Evolutionary conservation across 169 alveolate species (phyloP).

Genomic region (Cryptosporidium ryanae): DNA sequence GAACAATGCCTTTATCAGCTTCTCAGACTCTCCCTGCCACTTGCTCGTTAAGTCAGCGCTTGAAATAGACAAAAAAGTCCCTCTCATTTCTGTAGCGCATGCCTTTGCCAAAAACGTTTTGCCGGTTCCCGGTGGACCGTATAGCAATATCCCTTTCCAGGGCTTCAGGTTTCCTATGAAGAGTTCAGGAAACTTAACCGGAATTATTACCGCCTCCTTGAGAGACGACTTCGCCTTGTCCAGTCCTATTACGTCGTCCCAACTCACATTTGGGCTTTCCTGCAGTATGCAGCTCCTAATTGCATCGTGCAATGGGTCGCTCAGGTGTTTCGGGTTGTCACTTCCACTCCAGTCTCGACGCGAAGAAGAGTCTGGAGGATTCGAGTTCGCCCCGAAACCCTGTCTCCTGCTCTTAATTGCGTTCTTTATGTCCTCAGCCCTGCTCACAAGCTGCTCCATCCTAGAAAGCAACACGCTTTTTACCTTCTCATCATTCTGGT

Average conservation of each 20-base stretch:
- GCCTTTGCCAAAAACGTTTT: constrained; percentile 99
- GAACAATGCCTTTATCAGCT: constrained; percentile 92
- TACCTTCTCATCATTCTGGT: constrained; percentile 51
- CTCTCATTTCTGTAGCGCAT: constrained; percentile 97
- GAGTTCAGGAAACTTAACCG: constrained; percentile 94
- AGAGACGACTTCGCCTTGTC: constrained; percentile 93
- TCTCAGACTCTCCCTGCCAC: constrained; percentile 99
- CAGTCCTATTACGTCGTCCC: constrained; percentile 97
- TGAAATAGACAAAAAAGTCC: constrained; percentile 94
- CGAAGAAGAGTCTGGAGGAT: neutral
- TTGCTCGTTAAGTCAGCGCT: constrained; percentile 97
- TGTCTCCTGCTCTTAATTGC: constrained; percentile 5
- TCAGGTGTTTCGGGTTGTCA: neutral
- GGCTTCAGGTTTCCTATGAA: constrained; percentile 91
- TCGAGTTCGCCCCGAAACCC: neutral
- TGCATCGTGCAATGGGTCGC: constrained; percentile 77
- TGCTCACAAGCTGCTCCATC: constrained; percentile 66
- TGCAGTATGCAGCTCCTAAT: constrained; percentile 84
- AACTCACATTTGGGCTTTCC: constrained; percentile 92
- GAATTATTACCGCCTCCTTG: constrained; percentile 95
- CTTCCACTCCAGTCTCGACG: neutral
- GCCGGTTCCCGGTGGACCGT: constrained; percentile 99
- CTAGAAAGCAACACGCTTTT: constrained; percentile 49
- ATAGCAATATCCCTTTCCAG: constrained; percentile 91
- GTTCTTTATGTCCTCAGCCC: constrained; percentile 65